Conservation (phyloP, 306 rosid genomes). For the Cucurbita moschata region DNA sequence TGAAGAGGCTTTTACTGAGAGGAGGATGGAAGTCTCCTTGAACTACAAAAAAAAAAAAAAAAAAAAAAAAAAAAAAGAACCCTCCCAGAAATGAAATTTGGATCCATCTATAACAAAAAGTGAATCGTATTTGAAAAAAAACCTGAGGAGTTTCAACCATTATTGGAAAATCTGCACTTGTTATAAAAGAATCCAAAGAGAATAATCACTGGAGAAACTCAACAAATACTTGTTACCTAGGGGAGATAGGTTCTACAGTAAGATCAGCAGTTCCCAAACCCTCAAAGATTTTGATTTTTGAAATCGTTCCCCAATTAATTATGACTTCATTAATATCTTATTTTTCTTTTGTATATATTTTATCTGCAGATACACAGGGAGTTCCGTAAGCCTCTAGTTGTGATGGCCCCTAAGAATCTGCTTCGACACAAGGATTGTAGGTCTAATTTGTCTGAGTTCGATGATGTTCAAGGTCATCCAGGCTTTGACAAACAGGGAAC, state of each 20-base stretch:
- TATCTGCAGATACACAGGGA: conserved; percentile 60
- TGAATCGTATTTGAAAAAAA: too few species aligned
- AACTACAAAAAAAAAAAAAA: background rate
- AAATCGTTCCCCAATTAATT: background rate
- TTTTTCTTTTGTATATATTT: background rate
- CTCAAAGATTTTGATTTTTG: too few species aligned
- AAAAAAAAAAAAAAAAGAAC: background rate
- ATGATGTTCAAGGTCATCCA: conserved; percentile 96
- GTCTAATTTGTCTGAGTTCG: conserved; percentile 87
- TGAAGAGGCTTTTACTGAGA: background rate
- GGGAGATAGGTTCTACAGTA: too few species aligned
- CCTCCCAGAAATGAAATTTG: too few species aligned
- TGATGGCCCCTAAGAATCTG: conserved; percentile 90
- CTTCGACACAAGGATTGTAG: conserved; percentile 85
- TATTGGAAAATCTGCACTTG: too few species aligned
- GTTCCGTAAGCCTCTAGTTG: conserved; percentile 88
- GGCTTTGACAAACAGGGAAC: conserved; percentile 99
- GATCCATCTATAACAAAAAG: too few species aligned
- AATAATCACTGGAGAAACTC: too few species aligned
- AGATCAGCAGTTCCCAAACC: too few species aligned
- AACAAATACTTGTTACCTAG: background rate
- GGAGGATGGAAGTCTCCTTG: background rate
- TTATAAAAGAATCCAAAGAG: too few species aligned
- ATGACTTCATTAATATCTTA: background rate
- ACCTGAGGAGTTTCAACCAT: too few species aligned